Evolutionary conservation across 495 filamentous ascomycete genomes (phyloP), one percentile per base, ranked within the genome.

Genomic region (Xylaria sp.): DNA sequence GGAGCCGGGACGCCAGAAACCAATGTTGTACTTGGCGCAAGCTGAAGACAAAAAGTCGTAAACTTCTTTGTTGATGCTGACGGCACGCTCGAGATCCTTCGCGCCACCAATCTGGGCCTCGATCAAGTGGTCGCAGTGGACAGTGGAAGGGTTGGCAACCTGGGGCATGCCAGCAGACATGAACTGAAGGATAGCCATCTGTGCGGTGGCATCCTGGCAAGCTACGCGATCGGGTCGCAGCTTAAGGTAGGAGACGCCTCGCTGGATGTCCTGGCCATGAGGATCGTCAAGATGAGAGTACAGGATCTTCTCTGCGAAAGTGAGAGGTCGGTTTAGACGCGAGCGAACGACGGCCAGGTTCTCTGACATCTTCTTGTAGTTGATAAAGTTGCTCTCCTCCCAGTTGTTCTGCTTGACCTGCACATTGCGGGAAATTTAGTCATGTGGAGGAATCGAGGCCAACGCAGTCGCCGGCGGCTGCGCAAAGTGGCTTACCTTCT

Each of bases 121-220:
- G 83, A 99, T 99, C 88, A 99, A 90, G 87, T 99, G 96, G 82
- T 99, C 96, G 81, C 97, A 99, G 89, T 99, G 96, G 74, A 99
- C 97, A 33, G 96, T 99, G 73, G 93, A 91, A 50, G 96, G 96
- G 72, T 97, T 98, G 52, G 93, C 93, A 70, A 98, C 97, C 46
- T 91, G 91, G 71, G 93, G 91, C 91, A 99, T 93, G 80, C 94
- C 94, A 72, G 97, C 96, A 62, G 93, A 97, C 94, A 99, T 99
- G 88, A 99, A 99, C 87, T 99, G 96, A 61, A 99, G 88, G 78
- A 99, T 97, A 74, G 96, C 96, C 97, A 98, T 99, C 89, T 99
- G 96, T 71, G 96, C 96, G 35, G 97, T 99, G 75, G 96, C 96
- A 90, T 99, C 96, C 88, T 99, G 96, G 88, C 95, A 98, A 85